phyloP scores from a whole-genome alignment of 441 rosid genomes.

The Eruca vesicaria region DNA sequence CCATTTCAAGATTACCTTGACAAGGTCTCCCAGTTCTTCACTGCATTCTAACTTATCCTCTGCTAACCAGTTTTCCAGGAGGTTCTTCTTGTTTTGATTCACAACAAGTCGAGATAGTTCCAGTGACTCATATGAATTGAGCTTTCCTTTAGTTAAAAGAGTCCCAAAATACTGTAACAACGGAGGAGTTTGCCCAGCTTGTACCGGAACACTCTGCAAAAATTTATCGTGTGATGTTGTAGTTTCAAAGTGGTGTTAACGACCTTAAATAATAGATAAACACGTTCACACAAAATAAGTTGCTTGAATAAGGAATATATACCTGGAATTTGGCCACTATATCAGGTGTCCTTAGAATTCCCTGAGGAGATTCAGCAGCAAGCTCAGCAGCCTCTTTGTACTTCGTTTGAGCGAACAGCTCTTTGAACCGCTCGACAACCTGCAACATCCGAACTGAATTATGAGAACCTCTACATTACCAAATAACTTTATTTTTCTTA shows the following conservation, averaged over 20 bases:
- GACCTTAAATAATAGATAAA: conserved; percentile 1
- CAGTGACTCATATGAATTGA: conserved; percentile 94
- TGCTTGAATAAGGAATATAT: conserved; percentile 16
- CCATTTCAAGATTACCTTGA: conserved; percentile 63
- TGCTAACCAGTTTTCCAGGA: conserved; percentile 97
- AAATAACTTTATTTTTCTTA: neutral
- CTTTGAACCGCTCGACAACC: conserved; percentile 99
- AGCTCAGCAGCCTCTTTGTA: conserved; percentile 99
- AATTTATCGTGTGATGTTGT: neutral
- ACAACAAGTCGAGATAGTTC: conserved; percentile 98
- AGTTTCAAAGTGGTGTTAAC: conserved; percentile 7
- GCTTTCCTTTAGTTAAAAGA: conserved; percentile 94
- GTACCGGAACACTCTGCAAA: conserved; percentile 98
- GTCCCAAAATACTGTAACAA: conserved; percentile 98
- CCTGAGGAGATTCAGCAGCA: conserved; percentile 99
- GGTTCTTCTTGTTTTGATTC: conserved; percentile 98
- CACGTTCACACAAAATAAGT: neutral
- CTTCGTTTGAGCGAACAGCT: conserved; percentile 96
- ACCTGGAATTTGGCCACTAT: conserved; percentile 99
- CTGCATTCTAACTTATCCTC: conserved; percentile 99
- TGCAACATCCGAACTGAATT: conserved; percentile 38
- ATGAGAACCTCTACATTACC: conserved; percentile 8
- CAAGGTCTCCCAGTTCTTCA: conserved; percentile 99
- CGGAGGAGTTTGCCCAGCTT: conserved; percentile 99
- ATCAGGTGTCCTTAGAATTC: conserved; percentile 98